These are phyloP conservation scores for Calonectria honghensis DNA, from an alignment of 2,329 filamentous ascomycete genomes.

Conservation along the genomic window DNA sequence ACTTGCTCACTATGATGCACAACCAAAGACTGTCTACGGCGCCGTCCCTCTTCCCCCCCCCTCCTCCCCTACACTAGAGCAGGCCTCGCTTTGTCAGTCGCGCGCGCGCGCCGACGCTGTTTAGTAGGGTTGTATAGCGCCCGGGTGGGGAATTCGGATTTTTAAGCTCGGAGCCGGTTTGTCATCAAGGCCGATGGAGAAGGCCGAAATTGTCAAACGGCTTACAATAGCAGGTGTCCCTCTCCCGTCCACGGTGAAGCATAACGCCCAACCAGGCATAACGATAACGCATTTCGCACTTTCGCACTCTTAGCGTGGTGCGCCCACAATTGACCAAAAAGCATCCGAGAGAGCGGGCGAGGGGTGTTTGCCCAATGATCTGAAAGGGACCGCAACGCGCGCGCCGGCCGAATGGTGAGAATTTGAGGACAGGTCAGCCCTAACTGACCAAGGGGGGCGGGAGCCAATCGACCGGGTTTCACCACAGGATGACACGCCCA, in stretches of 20 bases:
- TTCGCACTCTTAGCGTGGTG: neutral
- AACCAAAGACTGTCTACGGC: neutral
- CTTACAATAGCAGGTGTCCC: conserved; percentile 50
- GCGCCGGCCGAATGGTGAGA: conserved; percentile 18
- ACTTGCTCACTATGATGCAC: conserved; percentile 18
- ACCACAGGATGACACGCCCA: conserved; percentile 17
- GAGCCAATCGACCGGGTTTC: conserved; percentile 25
- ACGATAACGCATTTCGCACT: conserved; percentile 3
- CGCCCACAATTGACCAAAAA: conserved; percentile 9
- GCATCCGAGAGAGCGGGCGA: neutral
- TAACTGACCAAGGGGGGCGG: neutral
- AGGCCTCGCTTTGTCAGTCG: conserved; percentile 35
- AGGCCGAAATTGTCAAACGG: conserved; percentile 45
- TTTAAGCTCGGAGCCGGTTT: conserved; percentile 48
- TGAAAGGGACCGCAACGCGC: conserved; percentile 4
- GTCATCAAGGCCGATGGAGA: conserved; percentile 41
- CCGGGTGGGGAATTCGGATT: conserved; percentile 33
- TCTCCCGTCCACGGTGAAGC: neutral
- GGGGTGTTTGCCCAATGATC: neutral
- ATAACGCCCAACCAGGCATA: conserved; percentile 15
- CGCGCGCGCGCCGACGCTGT: conserved; percentile 31
- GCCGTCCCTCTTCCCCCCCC: neutral
- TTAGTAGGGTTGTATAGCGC: neutral
- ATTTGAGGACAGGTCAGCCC: conserved; percentile 24
- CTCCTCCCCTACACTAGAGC: conserved; percentile 1